phyloP scores from a whole-genome alignment of 495 filamentous ascomycete species.

The Aspergillus heteromorphus region DNA sequence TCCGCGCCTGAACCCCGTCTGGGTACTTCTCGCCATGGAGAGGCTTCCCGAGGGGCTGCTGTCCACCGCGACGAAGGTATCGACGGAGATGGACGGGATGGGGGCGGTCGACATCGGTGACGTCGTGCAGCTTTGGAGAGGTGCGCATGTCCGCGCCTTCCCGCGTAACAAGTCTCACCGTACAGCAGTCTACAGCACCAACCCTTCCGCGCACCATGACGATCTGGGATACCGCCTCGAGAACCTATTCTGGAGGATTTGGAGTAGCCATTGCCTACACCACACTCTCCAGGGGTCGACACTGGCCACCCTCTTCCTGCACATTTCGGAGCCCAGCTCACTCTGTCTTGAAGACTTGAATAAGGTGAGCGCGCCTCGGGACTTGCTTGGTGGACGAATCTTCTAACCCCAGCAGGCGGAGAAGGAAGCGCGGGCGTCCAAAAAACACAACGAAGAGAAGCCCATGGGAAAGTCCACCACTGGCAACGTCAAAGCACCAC shows the following conservation, averaged over 20 bases:
- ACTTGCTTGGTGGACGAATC: neutral
- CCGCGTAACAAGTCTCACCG: conserved; percentile 5
- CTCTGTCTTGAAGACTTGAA: neutral
- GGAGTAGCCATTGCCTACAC: conserved; percentile 30
- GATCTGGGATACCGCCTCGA: conserved; percentile 42
- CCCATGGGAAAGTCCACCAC: conserved; percentile 3
- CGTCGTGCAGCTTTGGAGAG: conserved; percentile 43
- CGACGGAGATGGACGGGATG: conserved; percentile 24
- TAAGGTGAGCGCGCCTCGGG: neutral
- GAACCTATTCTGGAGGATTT: conserved; percentile 52
- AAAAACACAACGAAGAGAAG: conserved; percentile 2
- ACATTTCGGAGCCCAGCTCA: conserved; percentile 30
- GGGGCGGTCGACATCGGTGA: conserved; percentile 31
- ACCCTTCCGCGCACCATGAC: conserved; percentile 31
- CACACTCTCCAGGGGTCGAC: conserved; percentile 25
- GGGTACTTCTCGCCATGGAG: conserved; percentile 28
- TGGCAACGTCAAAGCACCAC: conserved; percentile 10
- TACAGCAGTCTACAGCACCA: conserved; percentile 38
- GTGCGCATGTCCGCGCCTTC: conserved; percentile 22
- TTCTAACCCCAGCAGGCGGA: neutral
- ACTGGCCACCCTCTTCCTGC: conserved; percentile 36
- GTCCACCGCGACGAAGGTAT: conserved; percentile 28
- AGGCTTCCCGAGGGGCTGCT: conserved; percentile 49
- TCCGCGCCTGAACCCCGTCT: neutral
- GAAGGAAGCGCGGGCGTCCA: neutral